Percentiles rank a stretch among this genome's conserved stretches.
Conservation (phyloP, 495 filamentous ascomycete genomes). For the Talaromyces proteolyticus region DNA sequence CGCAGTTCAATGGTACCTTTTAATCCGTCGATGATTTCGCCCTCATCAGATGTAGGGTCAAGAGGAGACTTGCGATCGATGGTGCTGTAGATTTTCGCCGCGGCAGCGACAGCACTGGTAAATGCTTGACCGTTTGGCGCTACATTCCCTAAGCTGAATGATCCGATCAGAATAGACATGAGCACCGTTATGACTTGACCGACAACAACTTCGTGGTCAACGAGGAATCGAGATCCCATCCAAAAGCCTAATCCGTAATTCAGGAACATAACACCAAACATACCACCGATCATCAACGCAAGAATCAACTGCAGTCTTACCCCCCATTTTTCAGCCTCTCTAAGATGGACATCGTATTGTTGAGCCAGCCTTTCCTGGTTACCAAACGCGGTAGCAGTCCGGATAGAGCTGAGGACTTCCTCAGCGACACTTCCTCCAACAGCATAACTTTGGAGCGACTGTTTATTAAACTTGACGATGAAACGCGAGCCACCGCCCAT, state of each 20-base stretch:
- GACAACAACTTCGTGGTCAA: slow-evolving; percentile 54
- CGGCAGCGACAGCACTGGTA: slow-evolving; percentile 73
- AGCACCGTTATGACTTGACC: slow-evolving; percentile 66
- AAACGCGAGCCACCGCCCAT: slow-evolving; percentile 70
- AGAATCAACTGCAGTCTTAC: slow-evolving; percentile 65
- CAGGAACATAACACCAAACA: slow-evolving; percentile 79
- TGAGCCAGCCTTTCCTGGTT: slow-evolving; percentile 83
- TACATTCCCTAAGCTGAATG: slow-evolving; percentile 85
- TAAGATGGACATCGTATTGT: slow-evolving; percentile 74
- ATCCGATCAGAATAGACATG: slow-evolving; percentile 85
- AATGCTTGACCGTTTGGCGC: slow-evolving; percentile 82
- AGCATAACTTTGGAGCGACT: slow-evolving; percentile 71
- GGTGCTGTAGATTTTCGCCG: slow-evolving; percentile 83
- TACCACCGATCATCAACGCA: slow-evolving; percentile 70
- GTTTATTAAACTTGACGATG: slow-evolving; percentile 74
- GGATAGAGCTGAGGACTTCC: slow-evolving; percentile 89
- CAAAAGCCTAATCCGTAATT: slow-evolving; percentile 94
- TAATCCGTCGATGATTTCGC: slow-evolving; percentile 62
- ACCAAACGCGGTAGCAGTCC: slow-evolving; percentile 89
- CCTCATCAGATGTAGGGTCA: slow-evolving; percentile 68
- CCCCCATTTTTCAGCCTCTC: slow-evolving; percentile 68
- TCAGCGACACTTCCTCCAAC: slow-evolving; percentile 85
- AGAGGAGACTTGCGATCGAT: slow-evolving; percentile 89
- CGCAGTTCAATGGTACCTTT: slow-evolving; percentile 77
- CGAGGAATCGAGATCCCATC: slow-evolving; percentile 80